Evolutionary conservation across 1,284 basidiomycete species (phyloP), one percentile per base, ranked within the genome.

Genomic region (Inonotus obliquus): DNA sequence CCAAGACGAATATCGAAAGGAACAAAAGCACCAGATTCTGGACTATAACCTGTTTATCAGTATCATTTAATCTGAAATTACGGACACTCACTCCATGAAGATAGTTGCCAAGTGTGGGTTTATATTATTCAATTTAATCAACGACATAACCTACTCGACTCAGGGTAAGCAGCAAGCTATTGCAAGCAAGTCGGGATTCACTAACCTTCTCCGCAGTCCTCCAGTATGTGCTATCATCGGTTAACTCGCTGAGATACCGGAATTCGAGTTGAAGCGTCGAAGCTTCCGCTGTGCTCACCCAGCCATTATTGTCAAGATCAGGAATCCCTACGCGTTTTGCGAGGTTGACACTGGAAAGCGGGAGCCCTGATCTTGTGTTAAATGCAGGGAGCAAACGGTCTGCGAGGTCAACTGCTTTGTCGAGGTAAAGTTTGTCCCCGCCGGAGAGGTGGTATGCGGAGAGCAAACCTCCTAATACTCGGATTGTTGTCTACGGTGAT

Each of bases 191-290:
- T 65, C 25, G 35, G 17, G 14, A 4, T n/a, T 27, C 17, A 52
- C 80, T 72, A 41, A 89, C 92, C 67, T 80, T 81, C 71, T 96
- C 94, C 0, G 81, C 93, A 60, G 86, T 86, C 55, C 82, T 77
- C 94, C 94, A 97, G 71, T 92, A 98, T 1, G 76, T 75, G 10
- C 82, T 79, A 59, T 96, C 84, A 4, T 84, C 88, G 0, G 91
- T 94, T 54, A 96, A 73, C 65, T 89, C 76, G 45, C 86, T 86
- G n/a, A 98, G 80, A 70, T 97, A 96, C 68, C 90, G 88, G 73
- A 98, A 87, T 74, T 96, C 95, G 25, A 97, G 82, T 72, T 96
- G 93, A 27, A 94, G 74, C 0, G 91, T 94, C 1, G 89, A 81
- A 7, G 86, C 88, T 72, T 96, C 94, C 0, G 96, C 93, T 0